Evolutionary conservation across 2,329 filamentous ascomycete species (phyloP).

Genomic region (Alternaria sp.): DNA sequence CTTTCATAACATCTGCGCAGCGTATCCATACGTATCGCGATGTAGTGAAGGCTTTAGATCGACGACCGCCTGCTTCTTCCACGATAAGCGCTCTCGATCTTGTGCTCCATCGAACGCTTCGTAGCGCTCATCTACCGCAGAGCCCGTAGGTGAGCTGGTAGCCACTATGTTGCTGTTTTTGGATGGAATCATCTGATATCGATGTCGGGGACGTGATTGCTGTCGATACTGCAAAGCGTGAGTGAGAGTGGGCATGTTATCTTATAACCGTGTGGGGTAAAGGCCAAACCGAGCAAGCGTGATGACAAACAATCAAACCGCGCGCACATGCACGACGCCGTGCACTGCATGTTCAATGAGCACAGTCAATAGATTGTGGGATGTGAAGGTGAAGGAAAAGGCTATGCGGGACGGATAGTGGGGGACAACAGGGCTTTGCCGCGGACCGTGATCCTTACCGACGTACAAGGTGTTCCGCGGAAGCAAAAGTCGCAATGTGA

Average conservation of each 20-base stretch:
- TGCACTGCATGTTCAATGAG: not conserved
- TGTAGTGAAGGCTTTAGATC: slow-evolving; percentile 20
- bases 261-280: not conserved
- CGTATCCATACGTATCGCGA: slow-evolving; percentile 19
- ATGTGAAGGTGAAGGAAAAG: not conserved
- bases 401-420: not conserved
- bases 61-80: slow-evolving; percentile 10
- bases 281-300: not conserved
- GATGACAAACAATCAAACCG: not conserved
- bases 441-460: not conserved
- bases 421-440: not conserved
- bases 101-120: not conserved
- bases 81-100: slow-evolving; percentile 1
- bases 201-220: slow-evolving; percentile 8
- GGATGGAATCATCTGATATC: slow-evolving; percentile 25
- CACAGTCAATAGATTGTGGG: not conserved
- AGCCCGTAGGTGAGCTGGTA: not conserved
- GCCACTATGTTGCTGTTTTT: slow-evolving; percentile 13
- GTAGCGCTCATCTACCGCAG: not conserved
- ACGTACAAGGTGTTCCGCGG: not conserved
- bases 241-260: not conserved
- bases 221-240: not conserved
- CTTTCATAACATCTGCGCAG: not conserved
- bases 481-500: not conserved
- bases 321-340: not conserved